Base-by-base conservation (phyloP, 495 filamentous ascomycete genomes). In the Aspergillus bridgeri region DNA sequence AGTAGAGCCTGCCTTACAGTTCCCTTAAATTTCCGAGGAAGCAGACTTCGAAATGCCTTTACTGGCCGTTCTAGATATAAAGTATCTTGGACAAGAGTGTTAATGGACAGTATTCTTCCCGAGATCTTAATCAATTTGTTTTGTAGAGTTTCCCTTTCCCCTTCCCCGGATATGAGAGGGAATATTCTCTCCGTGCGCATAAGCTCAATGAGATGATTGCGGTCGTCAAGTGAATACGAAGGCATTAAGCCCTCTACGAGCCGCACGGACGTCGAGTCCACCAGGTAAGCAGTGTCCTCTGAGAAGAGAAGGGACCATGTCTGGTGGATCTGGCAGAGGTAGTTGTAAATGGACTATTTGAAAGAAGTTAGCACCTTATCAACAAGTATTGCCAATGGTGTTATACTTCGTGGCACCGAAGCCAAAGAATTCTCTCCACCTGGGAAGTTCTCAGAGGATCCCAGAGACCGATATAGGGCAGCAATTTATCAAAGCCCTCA, bases 191-290 rank as follows among this genome's bases (percentile, higher is more conserved):
- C 47, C 7, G 3, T 7, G 17, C 17, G 3, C 47, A 50, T 50
- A 22, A 22, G 20, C 20, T 50, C 22, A 4, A 23, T 11, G 47
- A 50, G 3, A 7, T 13, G 6, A 17, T 6, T 11, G 20, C 47
- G 18, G 20, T 50, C 47, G 3, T 50, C 47, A 4, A 25, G 17
- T 50, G 47, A 25, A 25, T 50, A 50, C 6, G 7, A 11, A 6
- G 47, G 47, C 47, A 50, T 50, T 7, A 50, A 6, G 5, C 47
- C 47, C 22, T 50, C 47, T 6, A 50, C 20, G 20, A 50, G 47
- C 47, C 20, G 7, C 3, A 50, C 47, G 3, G 47, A 50, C 19
- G 3, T 22, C 4, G 47, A 6, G 20, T 50, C 47, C 6, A 50
- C 47, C 8, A 23, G 3, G 7, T 50, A 23, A 4, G 19, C 47